Conservation (phyloP, 345 rosid genomes). For the Chamaenerion angustifolium region DNA sequence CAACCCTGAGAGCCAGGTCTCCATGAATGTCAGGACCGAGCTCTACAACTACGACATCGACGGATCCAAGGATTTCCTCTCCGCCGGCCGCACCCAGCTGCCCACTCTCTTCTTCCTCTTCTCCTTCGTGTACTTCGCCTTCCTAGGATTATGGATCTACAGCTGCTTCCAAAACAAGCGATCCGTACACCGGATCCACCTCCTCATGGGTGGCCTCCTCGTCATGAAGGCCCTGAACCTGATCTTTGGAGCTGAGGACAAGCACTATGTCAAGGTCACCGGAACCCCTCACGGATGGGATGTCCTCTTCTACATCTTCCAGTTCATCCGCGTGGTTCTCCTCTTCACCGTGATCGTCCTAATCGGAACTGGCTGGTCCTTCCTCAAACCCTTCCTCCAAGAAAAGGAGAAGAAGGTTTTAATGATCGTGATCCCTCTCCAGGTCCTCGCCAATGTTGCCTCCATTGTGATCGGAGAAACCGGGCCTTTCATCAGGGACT, state of each 20-base stretch:
- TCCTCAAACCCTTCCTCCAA: constrained; percentile 82
- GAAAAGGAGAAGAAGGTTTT: constrained; percentile 95
- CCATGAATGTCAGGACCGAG: constrained; percentile 74
- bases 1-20: constrained; percentile 57
- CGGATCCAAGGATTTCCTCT: constrained; percentile 46
- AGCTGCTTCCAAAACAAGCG: constrained; percentile 28
- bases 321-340: constrained; percentile 68
- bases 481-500: constrained; percentile 76
- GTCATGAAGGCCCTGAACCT: constrained; percentile 77
- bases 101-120: constrained; percentile 51
- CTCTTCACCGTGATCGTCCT: constrained; percentile 84
- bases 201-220: constrained; percentile 63
- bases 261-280: constrained; percentile 66
- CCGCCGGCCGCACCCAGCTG: constrained; percentile 71
- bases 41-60: constrained; percentile 51
- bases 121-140: constrained; percentile 40
- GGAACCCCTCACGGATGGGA: constrained; percentile 99
- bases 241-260: constrained; percentile 84
- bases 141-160: constrained; percentile 56
- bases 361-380: constrained; percentile 98
- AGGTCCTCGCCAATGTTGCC: constrained; percentile 85
- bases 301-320: constrained; percentile 75
- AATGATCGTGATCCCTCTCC: constrained; percentile 92
- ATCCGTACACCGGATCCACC: constrained; percentile 73
- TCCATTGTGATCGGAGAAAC: constrained; percentile 87